A percentile compares a stretch with the other conserved stretches of the same genome.
phyloP scores from a whole-genome alignment of 2,329 filamentous ascomycete species.

The Phialophora macrospora region DNA sequence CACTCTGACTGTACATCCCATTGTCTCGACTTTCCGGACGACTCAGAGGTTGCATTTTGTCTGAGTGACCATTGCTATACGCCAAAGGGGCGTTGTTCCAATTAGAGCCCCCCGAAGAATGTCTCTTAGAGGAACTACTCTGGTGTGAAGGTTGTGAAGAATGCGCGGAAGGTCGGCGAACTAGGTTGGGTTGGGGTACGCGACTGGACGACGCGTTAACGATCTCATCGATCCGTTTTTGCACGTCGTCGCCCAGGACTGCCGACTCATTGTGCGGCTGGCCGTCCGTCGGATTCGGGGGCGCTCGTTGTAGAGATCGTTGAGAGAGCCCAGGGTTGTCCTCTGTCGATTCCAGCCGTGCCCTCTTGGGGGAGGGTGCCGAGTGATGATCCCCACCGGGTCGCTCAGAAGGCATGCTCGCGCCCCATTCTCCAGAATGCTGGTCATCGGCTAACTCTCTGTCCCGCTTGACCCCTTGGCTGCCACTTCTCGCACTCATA shows the following conservation, averaged over 20 bases:
- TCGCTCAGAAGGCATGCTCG: conserved; percentile 26
- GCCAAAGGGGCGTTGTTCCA: conserved; percentile 23
- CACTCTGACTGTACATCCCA: conserved; percentile 18
- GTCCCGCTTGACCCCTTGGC: conserved; percentile 48
- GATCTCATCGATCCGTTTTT: conserved; percentile 47
- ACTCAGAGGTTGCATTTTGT: conserved; percentile 27
- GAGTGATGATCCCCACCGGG: conserved; percentile 24
- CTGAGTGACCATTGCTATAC: conserved; percentile 32
- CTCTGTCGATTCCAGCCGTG: conserved; percentile 28
- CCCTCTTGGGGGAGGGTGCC: conserved; percentile 34
- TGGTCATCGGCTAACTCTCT: conserved; percentile 44
- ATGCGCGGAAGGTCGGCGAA: conserved; percentile 30
- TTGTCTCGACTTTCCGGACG: conserved; percentile 25
- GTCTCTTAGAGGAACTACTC: conserved; percentile 23
- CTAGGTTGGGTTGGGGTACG: conserved; percentile 34
- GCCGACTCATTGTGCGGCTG: conserved; percentile 20
- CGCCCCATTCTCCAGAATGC: conserved; percentile 31
- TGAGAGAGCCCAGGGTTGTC: conserved; percentile 36
- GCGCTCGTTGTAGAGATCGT: conserved; percentile 30
- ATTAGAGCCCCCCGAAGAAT: conserved; percentile 24
- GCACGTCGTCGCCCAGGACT: conserved; percentile 42
- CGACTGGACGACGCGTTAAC: conserved; percentile 38
- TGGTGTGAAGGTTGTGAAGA: conserved; percentile 1
- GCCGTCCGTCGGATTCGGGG: conserved; percentile 10
- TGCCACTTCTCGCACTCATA: conserved; percentile 42